Evolutionary conservation across 1,284 basidiomycete genomes (phyloP).

Genomic region (Wallemia ichthyophaga): DNA sequence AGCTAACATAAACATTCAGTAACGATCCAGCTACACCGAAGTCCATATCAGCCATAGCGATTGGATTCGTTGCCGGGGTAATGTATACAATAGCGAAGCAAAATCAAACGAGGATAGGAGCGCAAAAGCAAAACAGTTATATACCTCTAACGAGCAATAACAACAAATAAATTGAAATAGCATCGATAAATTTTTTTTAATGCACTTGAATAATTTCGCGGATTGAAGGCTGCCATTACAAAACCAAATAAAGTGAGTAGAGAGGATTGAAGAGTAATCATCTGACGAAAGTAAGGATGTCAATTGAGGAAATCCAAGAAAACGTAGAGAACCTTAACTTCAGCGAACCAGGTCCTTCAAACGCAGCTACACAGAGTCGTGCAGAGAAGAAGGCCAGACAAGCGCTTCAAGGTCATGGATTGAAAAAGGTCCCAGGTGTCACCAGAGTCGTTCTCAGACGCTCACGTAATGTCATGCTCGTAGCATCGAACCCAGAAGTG

Average conservation of each 20-base stretch:
- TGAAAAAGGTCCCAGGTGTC: constrained; percentile 75
- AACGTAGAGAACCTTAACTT: constrained; percentile 35
- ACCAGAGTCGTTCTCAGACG: constrained; percentile 80
- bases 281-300: constrained; percentile 7
- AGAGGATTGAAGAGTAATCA: too few relatives aligned
- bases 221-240: too few relatives aligned
- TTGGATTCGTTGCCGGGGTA: constrained; percentile 75
- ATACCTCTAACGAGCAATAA: neutral
- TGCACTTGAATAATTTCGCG: too few relatives aligned
- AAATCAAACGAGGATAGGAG: constrained; percentile 26
- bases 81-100: constrained; percentile 71
- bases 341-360: constrained; percentile 47
- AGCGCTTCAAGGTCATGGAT: constrained; percentile 51
- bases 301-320: constrained; percentile 44
- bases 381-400: constrained; percentile 75
- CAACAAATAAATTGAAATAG: neutral
- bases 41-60: constrained; percentile 54
- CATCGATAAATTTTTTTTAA: too few relatives aligned
- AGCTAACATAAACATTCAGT: constrained; percentile 3
- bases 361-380: constrained; percentile 75
- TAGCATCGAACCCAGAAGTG: constrained; percentile 75
- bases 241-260: too few relatives aligned
- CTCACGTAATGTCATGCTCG: constrained; percentile 84
- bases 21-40: constrained; percentile 63
- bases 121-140: neutral